Base-by-base conservation (phyloP, 106 monocot species). In the Triglochin maritima region DNA sequence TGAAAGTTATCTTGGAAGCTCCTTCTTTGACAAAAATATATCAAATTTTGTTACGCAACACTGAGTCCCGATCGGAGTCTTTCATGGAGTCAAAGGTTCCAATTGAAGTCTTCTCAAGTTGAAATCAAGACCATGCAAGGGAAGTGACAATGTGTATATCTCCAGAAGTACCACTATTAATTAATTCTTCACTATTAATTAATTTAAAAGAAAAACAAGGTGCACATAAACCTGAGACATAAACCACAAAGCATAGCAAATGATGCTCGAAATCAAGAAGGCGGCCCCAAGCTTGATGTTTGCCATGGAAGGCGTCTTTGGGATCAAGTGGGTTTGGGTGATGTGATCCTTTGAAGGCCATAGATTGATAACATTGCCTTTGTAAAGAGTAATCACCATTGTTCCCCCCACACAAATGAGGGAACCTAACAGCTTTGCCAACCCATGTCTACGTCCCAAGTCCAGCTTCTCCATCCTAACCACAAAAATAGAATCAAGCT, bases 161-260 rank as follows among this genome's bases (percentile, higher is more conserved):
- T 29, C 29, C 29, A 29, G 29, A 29, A 29, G 29, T 29, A 29
- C 29, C 29, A 29, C 29, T 29, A 29, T n/a, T n/a, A n/a, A n/a
- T n/a, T n/a, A n/a, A n/a, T 29, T 29, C 29, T 29, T 29, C 29
- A 29, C 0, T 29, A 29, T 29, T 29, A 29, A 29, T 29, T 29
- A 29, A 29, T 29, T 29, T 29, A 29, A 29, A 29, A 29, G 29
- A 29, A 0, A 29, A 29, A 29, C 29, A 29, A 29, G 29, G 29
- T 47, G 7, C 3, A 13, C 43, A 6, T n/a, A 56, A 74, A 81
- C 86, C 81, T 86, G 86, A 2, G 75, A 57, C 5, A 87, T 63
- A 64, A 80, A 90, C 84, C 86, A 90, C 6, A 65, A 75, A 46
- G 81, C 79, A 60, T 81, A 83, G 66, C 76, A 74, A n/a, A 76